Conservation (phyloP, 306 rosid species). For the Dalbergia oliveri region DNA sequence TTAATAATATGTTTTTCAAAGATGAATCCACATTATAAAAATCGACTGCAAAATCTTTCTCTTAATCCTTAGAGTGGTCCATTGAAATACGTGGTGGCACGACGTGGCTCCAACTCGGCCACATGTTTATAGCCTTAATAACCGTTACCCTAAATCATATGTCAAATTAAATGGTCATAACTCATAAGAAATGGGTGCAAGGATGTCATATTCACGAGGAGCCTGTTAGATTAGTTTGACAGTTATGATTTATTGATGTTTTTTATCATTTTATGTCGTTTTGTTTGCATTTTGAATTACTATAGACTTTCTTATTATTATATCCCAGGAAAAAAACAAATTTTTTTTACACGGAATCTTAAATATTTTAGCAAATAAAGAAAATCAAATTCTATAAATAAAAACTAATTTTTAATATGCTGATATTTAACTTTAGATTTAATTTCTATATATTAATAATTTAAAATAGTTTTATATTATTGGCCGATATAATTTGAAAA, state of each 20-base stretch:
- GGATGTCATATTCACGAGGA: not conserved
- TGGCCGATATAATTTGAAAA: too few relatives aligned
- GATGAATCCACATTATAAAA: conserved; percentile 4
- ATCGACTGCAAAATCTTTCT: not conserved
- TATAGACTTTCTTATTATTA: too few relatives aligned
- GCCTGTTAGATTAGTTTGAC: not conserved
- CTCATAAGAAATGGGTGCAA: not conserved
- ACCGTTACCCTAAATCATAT: not conserved
- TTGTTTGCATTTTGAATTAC: not conserved
- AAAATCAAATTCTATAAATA: too few relatives aligned
- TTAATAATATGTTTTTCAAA: not conserved
- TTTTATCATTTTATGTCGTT: not conserved
- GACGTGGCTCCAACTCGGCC: conserved; percentile 23
- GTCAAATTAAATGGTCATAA: not conserved
- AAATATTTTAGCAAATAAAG: not conserved
- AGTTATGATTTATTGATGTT: not conserved
- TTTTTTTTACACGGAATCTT: too few relatives aligned
- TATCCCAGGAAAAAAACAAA: too few relatives aligned
- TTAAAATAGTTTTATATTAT: too few relatives aligned
- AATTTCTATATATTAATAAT: too few relatives aligned
- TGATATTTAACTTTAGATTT: too few relatives aligned
- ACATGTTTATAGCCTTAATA: not conserved
- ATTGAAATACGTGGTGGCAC: conserved; percentile 40
- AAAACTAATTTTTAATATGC: too few relatives aligned
- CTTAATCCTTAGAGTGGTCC: not conserved